Evolutionary conservation across 345 rosid genomes (phyloP), one percentile per base, ranked within the genome.

Genomic region (Sonneratia caseolaris): DNA sequence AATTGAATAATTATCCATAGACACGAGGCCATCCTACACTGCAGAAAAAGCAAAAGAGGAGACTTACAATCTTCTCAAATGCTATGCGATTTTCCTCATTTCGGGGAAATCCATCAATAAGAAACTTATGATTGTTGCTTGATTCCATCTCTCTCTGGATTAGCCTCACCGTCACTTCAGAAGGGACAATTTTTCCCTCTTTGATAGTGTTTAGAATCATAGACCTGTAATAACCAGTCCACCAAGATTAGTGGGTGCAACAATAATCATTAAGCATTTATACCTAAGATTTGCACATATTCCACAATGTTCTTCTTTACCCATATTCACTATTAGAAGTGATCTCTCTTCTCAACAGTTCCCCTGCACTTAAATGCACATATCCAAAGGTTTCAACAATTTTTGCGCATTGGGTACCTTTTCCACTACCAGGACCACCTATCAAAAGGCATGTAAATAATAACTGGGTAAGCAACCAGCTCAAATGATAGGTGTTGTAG

Each of bases 401-500:
- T 72, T 81, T 89, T 37, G 79, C 82, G 75, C 97, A 87, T 32
- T 89, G 98, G 8, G 97, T 90, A 42, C 98, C 98, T 83, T 91
- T 93, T 51, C 96, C 96, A 82, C 97, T 89, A 65, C 96, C 95
- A 71, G 92, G 90, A 69, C 95, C 95, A 75, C 95, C 92, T 87
- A 64, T 53, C 15, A 61, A 59, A 62, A 51, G 48, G 10, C 42
- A 68, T 10, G 11, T 12, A 66, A 35, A 74, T 38, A 36, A 65
- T 47, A 32, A 71, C 35, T 45, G 42, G 24, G 51, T 66, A 51
- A 65, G 47, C 74, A 64, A 37, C 32, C 40, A 49, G 24, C 11
- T 40, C 55, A 47, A 37, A 7, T 53, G 47, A 19, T 32, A 45
- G 14, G 49, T 3, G 1, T 67, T 40, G 19, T 9, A 67, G 43